Percentiles rank a stretch among this genome's conserved stretches.
phyloP scores from a whole-genome alignment of 1,139 yeast genomes.

The Eremothecium coryli region DNA sequence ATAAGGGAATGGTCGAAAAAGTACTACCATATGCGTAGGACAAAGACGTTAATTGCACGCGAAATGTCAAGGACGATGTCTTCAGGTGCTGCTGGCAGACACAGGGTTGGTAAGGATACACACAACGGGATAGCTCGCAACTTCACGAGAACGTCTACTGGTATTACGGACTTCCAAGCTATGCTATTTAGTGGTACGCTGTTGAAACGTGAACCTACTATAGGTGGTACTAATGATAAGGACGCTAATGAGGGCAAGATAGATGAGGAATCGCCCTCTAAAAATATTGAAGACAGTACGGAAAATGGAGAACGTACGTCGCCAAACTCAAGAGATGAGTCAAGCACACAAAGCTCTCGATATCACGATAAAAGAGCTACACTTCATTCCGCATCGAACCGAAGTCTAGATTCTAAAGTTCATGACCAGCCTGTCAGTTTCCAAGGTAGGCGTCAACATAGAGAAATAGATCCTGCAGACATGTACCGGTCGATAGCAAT shows the following conservation, averaged over 20 bases:
- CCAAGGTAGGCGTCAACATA: conserved; percentile 31
- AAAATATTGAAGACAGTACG: not conserved
- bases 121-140: not conserved
- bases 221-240: not conserved
- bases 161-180: conserved; percentile 26
- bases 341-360: not conserved
- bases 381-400: not conserved
- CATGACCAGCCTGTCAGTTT: conserved; percentile 17
- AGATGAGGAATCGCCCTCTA: not conserved
- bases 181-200: conserved; percentile 30
- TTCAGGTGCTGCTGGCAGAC: conserved; percentile 10
- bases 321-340: not conserved
- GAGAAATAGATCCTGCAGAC: conserved; percentile 68
- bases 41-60: conserved; percentile 44
- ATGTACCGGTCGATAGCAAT: conserved; percentile 75
- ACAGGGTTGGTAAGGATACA: not conserved
- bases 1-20: conserved; percentile 66
- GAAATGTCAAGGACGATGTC: conserved; percentile 43
- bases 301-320: not conserved
- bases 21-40: conserved; percentile 70
- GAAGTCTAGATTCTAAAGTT: not conserved
- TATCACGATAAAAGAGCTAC: not conserved
- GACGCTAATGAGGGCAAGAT: not conserved
- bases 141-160: conserved; percentile 7
- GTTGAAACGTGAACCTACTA: conserved; percentile 26